A percentile compares a stretch with the other conserved stretches of the same genome.
Evolutionary conservation across 1,284 basidiomycete genomes (phyloP).

Genomic region (Heterobasidion occidentale): DNA sequence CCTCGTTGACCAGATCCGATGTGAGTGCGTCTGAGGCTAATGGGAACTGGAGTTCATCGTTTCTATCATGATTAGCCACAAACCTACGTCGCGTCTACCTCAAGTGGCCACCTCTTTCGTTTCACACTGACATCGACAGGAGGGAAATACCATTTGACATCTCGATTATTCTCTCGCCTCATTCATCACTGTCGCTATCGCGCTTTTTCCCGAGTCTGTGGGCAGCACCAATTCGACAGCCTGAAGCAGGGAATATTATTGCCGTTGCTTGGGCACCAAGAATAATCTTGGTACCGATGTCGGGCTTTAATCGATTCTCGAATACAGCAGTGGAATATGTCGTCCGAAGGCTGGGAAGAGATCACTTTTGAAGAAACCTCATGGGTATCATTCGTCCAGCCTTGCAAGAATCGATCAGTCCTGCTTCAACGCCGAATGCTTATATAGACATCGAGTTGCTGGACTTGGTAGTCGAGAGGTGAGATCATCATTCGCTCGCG

Average conservation of each 20-base stretch:
- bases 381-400: conserved; percentile 31
- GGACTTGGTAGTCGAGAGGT: conserved; percentile 61
- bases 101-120: conserved; percentile 57
- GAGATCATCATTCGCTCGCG: conserved; percentile 9
- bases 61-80: conserved; percentile 35
- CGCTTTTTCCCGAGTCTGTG: conserved; percentile 53
- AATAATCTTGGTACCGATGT: conserved; percentile 39
- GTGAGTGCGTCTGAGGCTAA: conserved; percentile 28
- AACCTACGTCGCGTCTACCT: conserved; percentile 62
- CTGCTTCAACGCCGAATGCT: conserved; percentile 25
- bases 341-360: conserved; percentile 61
- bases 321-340: conserved; percentile 61
- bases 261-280: conserved; percentile 43
- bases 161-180: conserved; percentile 50
- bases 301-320: conserved; percentile 57
- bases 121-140: conserved; percentile 56
- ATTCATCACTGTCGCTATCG: conserved; percentile 43
- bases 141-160: conserved; percentile 54
- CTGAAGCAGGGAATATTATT: conserved; percentile 48
- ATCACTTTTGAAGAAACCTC: conserved; percentile 44
- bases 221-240: conserved; percentile 25
- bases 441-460: conserved; percentile 61
- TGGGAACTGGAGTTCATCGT: not conserved
- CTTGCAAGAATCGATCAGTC: conserved; percentile 33
- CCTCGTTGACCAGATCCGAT: conserved; percentile 55